Base-by-base conservation (phyloP, 2,329 filamentous ascomycete species). In the Aspergillus sojae region DNA sequence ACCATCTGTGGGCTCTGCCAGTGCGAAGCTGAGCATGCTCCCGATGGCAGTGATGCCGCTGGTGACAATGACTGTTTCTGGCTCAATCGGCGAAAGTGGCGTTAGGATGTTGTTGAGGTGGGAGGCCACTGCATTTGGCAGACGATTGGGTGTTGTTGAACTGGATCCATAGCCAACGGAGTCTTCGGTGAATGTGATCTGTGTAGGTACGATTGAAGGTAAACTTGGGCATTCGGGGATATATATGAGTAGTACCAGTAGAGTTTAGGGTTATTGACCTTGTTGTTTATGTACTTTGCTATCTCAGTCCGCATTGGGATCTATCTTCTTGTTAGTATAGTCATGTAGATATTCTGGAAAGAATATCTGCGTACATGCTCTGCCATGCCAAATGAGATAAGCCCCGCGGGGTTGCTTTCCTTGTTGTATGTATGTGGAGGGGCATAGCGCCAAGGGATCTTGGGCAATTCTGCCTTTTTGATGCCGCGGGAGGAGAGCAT, bases 1-100 rank as follows among this genome's bases (percentile, higher is more conserved):
- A 1, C 77, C 82, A 52, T 85, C 82, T 0, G 79, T 79, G 0
- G 74, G 71, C 58, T 82, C 80, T 10, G 76, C 79, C 1, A 85
- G 64, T 12, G 72, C 75, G 59, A 77, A 81, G 0, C 75, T 80
- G 12, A 83, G 71, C 71, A 81, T 77, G 41, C 82, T 79, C 23
- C 77, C 77, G 2, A 83, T 67, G 5, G 78, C 72, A 1, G 80
- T 82, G 10, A 80, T 72, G 12, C 79, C 81, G 46, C 76, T 79
- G n/a, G 78, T 74, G 28, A 79, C 74, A 5, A 80, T 63, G 52
- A 85, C 67, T 21, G 82, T 64, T 0, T 78, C 71, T 11, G 77
- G 55, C 2, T 75, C 39, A 5, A 84, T 71, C 0, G 76, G 67
- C 0, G 56, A 53, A 53, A 71, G 61, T 3, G 82, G 78, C 0